phyloP scores from a whole-genome alignment of 179 eudicot species.

The Carnegiea gigantea region DNA sequence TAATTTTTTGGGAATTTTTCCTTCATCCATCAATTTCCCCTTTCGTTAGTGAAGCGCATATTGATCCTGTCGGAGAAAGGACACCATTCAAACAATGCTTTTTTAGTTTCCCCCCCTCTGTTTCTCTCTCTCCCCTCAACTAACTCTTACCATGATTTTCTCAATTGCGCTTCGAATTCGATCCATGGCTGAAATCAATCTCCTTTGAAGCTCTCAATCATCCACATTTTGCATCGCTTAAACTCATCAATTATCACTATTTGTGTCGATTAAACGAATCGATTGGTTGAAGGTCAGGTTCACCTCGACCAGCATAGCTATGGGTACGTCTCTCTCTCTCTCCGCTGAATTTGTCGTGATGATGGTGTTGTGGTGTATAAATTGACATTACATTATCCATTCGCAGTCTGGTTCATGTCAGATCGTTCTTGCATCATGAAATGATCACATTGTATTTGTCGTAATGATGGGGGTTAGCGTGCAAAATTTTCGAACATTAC shows the following conservation, averaged over 20 bases:
- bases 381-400: neutral
- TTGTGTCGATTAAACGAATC: no score
- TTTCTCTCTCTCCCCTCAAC: neutral
- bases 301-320: slow-evolving; percentile 18
- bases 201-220: slow-evolving; percentile 13
- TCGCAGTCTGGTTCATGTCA: no score
- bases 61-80: no score
- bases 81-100: neutral
- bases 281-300: neutral
- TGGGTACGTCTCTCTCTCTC: slow-evolving; percentile 23
- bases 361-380: neutral
- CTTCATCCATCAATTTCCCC: neutral
- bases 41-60: neutral
- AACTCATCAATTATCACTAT: neutral
- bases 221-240: neutral
- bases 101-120: neutral
- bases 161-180: slow-evolving; percentile 15
- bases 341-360: neutral
- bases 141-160: neutral
- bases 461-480: no score
- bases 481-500: no score
- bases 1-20: neutral
- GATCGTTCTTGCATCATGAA: no score
- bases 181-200: slow-evolving; percentile 4
- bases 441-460: no score